Conservation (phyloP, 2,329 filamentous ascomycete genomes). For the Talaromyces sp. region DNA sequence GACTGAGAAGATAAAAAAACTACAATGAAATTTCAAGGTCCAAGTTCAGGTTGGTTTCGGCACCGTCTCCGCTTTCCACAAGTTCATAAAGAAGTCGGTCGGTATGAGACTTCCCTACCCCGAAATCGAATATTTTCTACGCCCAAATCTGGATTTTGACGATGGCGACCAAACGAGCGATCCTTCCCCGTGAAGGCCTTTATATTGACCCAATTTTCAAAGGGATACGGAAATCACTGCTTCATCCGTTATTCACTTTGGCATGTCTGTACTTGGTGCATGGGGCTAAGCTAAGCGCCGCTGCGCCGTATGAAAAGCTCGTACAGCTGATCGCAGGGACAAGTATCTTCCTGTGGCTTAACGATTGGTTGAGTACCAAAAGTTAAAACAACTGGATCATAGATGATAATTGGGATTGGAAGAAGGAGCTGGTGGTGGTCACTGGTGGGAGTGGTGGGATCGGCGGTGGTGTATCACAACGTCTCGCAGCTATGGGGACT, state of each 20-base stretch:
- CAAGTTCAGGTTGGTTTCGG: no score
- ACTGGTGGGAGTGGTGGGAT: slow-evolving; percentile 43
- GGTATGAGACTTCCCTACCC: no score
- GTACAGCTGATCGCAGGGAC: background rate
- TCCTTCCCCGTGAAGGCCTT: slow-evolving; percentile 15
- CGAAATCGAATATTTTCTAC: no score
- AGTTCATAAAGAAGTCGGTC: background rate
- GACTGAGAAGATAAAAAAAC: no score
- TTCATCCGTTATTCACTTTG: slow-evolving; percentile 2
- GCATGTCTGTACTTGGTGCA: background rate
- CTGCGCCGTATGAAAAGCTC: background rate
- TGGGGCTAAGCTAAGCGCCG: background rate
- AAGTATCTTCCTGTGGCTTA: slow-evolving; percentile 7
- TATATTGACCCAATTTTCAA: slow-evolving; percentile 17
- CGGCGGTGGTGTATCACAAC: slow-evolving; percentile 29
- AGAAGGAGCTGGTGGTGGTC: slow-evolving; percentile 38
- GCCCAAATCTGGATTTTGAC: background rate
- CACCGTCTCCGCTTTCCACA: no score
- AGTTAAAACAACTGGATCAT: slow-evolving; percentile 16
- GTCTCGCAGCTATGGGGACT: slow-evolving; percentile 23
- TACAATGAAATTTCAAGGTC: no score
- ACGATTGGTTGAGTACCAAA: slow-evolving; percentile 13
- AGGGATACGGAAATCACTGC: slow-evolving; percentile 9
- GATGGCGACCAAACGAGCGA: background rate
- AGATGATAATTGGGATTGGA: slow-evolving; percentile 31